Evolutionary conservation across 208 protist species (phyloP).

Genomic region (Angomonas desouzai): DNA sequence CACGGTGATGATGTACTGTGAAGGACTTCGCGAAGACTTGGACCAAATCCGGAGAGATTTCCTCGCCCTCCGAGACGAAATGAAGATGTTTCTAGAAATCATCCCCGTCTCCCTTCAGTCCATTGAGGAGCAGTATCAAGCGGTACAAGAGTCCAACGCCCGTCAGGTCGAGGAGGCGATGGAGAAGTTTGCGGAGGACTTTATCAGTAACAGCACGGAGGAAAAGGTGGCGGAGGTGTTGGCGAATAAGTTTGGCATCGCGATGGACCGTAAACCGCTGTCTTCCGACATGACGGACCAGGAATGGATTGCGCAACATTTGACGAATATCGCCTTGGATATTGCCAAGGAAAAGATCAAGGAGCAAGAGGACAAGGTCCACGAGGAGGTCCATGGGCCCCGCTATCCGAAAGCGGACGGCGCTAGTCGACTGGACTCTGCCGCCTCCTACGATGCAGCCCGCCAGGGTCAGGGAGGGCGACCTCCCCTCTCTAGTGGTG

Average conservation of each 20-base stretch:
- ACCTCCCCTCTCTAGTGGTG: too few relatives aligned
- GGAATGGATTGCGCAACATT: slow-evolving; percentile 22
- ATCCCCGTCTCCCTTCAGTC: neutral
- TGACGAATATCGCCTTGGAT: slow-evolving; percentile 19
- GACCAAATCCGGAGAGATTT: slow-evolving; percentile 7
- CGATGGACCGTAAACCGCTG: neutral
- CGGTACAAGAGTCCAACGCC: neutral
- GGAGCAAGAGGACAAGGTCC: neutral
- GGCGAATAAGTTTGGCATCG: neutral
- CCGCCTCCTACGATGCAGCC: too few relatives aligned
- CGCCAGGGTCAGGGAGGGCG: too few relatives aligned
- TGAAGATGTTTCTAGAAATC: slow-evolving; percentile 1
- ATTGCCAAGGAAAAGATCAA: slow-evolving; percentile 18
- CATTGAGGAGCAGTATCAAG: neutral
- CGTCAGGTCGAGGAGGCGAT: slow-evolving; percentile 1
- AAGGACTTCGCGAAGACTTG: neutral
- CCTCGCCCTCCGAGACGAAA: slow-evolving; percentile 2
- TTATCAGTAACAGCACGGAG: slow-evolving; percentile 10
- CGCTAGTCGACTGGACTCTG: neutral
- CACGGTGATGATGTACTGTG: neutral
- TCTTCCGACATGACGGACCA: slow-evolving; percentile 23
- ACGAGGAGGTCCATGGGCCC: neutral
- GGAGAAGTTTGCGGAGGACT: slow-evolving; percentile 5
- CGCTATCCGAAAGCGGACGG: neutral
- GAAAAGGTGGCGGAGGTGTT: slow-evolving; percentile 3